Percentiles rank a stretch among this genome's conserved stretches.
phyloP scores from a whole-genome alignment of 2,329 filamentous ascomycete species.

The Neofusicoccum parvum region DNA sequence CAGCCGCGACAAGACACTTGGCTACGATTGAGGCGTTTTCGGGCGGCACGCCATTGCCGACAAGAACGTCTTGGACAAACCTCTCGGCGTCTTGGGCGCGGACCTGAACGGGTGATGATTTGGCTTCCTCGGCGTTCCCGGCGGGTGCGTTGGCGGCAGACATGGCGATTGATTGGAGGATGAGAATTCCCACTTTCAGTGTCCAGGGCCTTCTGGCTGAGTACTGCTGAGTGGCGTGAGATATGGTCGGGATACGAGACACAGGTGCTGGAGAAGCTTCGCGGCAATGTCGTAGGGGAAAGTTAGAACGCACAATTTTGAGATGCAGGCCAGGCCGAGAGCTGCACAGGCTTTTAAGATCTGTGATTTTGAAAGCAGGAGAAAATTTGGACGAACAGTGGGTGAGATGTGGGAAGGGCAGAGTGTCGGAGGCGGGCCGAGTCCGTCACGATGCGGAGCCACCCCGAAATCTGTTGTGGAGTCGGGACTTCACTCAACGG shows the following conservation, averaged over 20 bases:
- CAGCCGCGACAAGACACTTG: constrained; percentile 70
- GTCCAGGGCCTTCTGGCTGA: neutral
- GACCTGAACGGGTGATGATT: constrained; percentile 24
- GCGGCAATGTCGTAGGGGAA: no score
- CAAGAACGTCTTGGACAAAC: constrained; percentile 59
- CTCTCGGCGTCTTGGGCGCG: constrained; percentile 33
- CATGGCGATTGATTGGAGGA: neutral
- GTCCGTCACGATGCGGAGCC: neutral
- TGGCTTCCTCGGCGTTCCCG: neutral
- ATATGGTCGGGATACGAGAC: neutral
- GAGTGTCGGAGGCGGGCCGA: neutral
- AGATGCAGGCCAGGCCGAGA: no score
- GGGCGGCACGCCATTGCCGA: constrained; percentile 61
- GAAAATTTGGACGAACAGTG: neutral
- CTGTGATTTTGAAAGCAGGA: neutral
- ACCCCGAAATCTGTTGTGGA: neutral
- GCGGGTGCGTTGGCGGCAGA: neutral
- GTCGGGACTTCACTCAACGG: neutral
- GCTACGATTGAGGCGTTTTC: constrained; percentile 65
- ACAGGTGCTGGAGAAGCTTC: no score
- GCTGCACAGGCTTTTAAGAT: no score
- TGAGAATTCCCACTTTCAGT: neutral
- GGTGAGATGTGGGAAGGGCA: neutral
- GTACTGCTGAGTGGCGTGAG: neutral
- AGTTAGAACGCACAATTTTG: no score